Percentiles rank a stretch among this genome's conserved stretches.
Conservation (phyloP, 352 stramenopile genomes). For the Globisporangium spiculum region DNA sequence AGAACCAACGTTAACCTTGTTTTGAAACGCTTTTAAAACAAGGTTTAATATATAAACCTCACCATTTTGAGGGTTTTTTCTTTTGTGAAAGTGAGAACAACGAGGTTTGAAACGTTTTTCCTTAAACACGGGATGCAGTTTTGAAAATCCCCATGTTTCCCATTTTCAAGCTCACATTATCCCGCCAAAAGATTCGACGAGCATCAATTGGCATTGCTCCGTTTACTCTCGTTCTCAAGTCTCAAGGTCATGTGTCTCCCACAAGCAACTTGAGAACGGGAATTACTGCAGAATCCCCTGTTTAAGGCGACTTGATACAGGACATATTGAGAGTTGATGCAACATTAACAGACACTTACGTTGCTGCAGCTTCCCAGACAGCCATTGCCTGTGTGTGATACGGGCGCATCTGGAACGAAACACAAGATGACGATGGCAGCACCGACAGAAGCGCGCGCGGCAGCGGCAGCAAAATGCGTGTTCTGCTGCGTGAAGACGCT, state of each 20-base stretch:
- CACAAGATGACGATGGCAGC: constrained; percentile 12
- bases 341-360: too few species aligned
- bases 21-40: constrained; percentile 16
- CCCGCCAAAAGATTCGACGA: too few species aligned
- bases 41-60: neutral
- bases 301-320: neutral
- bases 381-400: neutral
- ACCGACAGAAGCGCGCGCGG: neutral
- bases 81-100: too few species aligned
- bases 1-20: neutral
- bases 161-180: too few species aligned
- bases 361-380: too few species aligned
- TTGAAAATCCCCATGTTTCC: too few species aligned
- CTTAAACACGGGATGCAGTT: too few species aligned
- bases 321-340: too few species aligned
- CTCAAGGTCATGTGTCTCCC: neutral
- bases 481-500: constrained; percentile 63
- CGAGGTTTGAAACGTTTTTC: too few species aligned
- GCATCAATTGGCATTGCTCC: too few species aligned
- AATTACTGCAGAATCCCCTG: neutral
- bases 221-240: neutral
- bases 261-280: neutral
- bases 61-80: too few species aligned
- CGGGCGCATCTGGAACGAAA: too few species aligned
- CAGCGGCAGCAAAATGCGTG: constrained; percentile 23